A percentile compares a stretch with the other conserved stretches of the same genome.
Evolutionary conservation across 257 asterid genomes (phyloP).

Genomic region (Sherardia arvensis): DNA sequence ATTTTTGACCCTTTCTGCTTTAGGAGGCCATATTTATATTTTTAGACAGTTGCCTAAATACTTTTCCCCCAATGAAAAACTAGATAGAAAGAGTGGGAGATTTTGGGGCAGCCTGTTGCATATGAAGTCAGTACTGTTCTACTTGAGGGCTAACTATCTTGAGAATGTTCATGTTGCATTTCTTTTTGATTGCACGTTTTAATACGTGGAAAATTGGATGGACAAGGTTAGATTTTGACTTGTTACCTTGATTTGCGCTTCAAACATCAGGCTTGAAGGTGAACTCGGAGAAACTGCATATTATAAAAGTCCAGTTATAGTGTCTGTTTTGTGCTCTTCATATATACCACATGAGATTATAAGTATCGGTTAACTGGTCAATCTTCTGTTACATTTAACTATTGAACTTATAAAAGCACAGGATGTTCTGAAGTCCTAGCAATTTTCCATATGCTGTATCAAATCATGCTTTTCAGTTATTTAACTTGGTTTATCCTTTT

Average conservation of each 20-base stretch:
- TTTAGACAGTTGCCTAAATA: neutral
- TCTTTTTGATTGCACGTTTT: neutral
- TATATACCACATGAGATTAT: neutral
- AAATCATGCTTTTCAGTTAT: neutral
- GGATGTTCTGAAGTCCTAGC: neutral
- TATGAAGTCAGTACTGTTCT: neutral
- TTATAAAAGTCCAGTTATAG: neutral
- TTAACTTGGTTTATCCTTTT: constrained; percentile 7
- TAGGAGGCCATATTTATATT: neutral
- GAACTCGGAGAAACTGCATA: neutral
- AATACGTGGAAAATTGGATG: neutral
- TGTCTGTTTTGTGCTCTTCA: neutral
- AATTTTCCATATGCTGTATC: neutral
- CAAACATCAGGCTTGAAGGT: neutral
- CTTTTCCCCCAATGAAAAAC: neutral
- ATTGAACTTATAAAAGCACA: neutral
- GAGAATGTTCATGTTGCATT: neutral
- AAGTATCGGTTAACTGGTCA: neutral
- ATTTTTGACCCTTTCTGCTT: neutral
- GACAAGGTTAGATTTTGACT: neutral
- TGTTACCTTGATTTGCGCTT: too few relatives aligned
- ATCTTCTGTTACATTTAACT: neutral
- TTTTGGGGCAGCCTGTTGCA: neutral
- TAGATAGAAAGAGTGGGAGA: neutral
- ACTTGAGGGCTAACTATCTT: neutral